Evolutionary conservation across 139 green algal species (phyloP).

Genomic region (Micromonas pusilla): DNA sequence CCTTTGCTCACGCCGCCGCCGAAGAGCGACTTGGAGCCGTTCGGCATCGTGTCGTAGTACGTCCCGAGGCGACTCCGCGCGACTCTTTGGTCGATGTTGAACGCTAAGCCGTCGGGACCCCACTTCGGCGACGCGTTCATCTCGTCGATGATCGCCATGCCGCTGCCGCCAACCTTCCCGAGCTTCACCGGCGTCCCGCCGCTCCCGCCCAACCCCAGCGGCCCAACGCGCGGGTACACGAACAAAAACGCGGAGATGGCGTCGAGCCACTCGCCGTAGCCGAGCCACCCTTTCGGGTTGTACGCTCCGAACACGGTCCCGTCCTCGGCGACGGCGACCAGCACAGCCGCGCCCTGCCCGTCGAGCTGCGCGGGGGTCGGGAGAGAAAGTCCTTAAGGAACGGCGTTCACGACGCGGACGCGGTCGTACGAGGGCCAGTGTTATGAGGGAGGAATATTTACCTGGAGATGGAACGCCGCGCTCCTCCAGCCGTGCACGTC

Average conservation of each 20-base stretch:
- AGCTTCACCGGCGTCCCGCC: constrained; percentile 21
- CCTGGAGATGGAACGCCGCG: constrained; percentile 18
- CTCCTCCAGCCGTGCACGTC: constrained; percentile 34
- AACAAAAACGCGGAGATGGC: constrained; percentile 38
- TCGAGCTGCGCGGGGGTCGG: constrained; percentile 32
- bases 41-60: constrained; percentile 21
- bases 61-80: constrained; percentile 8
- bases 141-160: constrained; percentile 38
- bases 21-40: not conserved
- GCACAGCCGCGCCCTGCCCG: constrained; percentile 26
- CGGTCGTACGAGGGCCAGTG: too few relatives aligned
- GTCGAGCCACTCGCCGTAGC: constrained; percentile 35
- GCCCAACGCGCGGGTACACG: constrained; percentile 1
- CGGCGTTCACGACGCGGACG: too few relatives aligned
- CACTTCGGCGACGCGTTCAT: constrained; percentile 15
- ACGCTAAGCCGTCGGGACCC: constrained; percentile 9
- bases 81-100: not conserved
- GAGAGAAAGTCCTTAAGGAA: too few relatives aligned
- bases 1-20: not conserved
- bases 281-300: constrained; percentile 33
- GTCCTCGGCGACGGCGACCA: constrained; percentile 19
- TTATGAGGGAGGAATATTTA: not conserved
- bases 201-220: not conserved
- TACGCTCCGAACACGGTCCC: constrained; percentile 33
- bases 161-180: constrained; percentile 27